phyloP scores from a whole-genome alignment of 2,329 filamentous ascomycete species.

The Ophiosphaerella korrae region DNA sequence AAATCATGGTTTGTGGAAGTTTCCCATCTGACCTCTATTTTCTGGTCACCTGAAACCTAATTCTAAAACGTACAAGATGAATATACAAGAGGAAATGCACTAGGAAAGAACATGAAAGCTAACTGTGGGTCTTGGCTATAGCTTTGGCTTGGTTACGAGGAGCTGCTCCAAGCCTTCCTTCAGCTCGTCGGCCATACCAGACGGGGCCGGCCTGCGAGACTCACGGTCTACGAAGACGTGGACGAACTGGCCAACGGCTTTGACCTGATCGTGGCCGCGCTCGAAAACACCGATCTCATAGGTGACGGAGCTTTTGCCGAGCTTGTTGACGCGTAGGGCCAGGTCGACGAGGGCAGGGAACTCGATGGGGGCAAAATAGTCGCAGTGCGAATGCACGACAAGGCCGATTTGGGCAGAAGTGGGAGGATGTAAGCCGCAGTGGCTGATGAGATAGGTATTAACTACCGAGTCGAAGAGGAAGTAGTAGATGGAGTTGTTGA shows the following conservation, averaged over 20 bases:
- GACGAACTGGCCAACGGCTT: constrained; percentile 82
- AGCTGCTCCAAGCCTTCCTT: constrained; percentile 50
- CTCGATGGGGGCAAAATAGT: constrained; percentile 81
- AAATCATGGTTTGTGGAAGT: too few species aligned
- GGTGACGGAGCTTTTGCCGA: constrained; percentile 84
- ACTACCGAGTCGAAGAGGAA: constrained; percentile 88
- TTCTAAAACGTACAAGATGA: too few species aligned
- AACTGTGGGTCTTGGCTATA: constrained; percentile 19
- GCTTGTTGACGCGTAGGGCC: constrained; percentile 78
- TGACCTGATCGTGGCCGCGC: constrained; percentile 71
- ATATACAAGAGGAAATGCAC: too few species aligned
- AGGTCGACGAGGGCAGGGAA: constrained; percentile 85
- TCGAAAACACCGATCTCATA: constrained; percentile 92
- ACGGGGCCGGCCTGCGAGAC: constrained; percentile 68
- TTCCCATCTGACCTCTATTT: too few species aligned
- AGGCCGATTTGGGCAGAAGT: constrained; percentile 76
- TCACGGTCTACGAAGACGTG: constrained; percentile 86
- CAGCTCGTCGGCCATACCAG: constrained; percentile 67
- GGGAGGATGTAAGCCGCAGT: constrained; percentile 74
- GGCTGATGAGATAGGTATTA: constrained; percentile 83
- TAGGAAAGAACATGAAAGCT: too few species aligned
- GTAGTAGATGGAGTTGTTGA: constrained; percentile 90
- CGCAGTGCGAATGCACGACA: constrained; percentile 82
- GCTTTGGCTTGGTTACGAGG: constrained; percentile 25
- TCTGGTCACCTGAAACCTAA: too few species aligned